Evolutionary conservation across 2,329 filamentous ascomycete genomes (phyloP), one percentile per base, ranked within the genome.

Genomic region (Colletotrichum orbiculare): DNA sequence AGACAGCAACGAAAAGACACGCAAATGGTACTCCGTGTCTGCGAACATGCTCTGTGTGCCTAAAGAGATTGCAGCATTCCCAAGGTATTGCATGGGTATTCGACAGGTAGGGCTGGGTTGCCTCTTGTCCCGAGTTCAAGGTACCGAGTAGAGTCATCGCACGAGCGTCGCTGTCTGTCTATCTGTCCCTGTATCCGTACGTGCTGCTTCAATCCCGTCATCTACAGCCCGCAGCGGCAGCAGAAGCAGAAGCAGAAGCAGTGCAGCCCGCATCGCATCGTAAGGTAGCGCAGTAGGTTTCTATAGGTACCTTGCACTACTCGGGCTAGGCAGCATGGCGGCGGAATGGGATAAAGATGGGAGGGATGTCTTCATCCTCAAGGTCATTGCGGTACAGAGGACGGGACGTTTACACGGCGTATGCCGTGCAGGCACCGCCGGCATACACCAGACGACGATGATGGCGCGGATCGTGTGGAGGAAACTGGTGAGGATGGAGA

Each of bases 31-130:
- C 57, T 25, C 25, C 25, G 25, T 25, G 25, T 25, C 33, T 55
- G 46, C 56, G 43, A 63, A 25, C 50, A 62, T 35, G 46, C 52
- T 53, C 47, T 41, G 52, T 38, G 52, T 25, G 41, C 47, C 52
- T 41, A 48, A 48, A 60, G 58, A 66, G 59, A 63, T 66, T 62
- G 35, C 47, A 56, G 15, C 63, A 66, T 66, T 64, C 54, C 60
- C 43, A 6, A 66, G 38, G 64, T 66, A 66, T 43, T 38, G 37
- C 37, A 46, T 62, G 46, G 47, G 63, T 66, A 66, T 52, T 48
- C 52, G 47, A 46, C 41, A 57, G 56, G 60, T 66, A 66, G 60
- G 54, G 64, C 64, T 64, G 60, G 50, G 54, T 33, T 39, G 48
- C 49, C 43, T 64, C 60, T 50, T 66, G 60, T 25, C 25, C 25